A percentile compares a stretch with the other conserved stretches of the same genome.
Conservation (phyloP, 441 rosid species). For the Breynia disticha region DNA sequence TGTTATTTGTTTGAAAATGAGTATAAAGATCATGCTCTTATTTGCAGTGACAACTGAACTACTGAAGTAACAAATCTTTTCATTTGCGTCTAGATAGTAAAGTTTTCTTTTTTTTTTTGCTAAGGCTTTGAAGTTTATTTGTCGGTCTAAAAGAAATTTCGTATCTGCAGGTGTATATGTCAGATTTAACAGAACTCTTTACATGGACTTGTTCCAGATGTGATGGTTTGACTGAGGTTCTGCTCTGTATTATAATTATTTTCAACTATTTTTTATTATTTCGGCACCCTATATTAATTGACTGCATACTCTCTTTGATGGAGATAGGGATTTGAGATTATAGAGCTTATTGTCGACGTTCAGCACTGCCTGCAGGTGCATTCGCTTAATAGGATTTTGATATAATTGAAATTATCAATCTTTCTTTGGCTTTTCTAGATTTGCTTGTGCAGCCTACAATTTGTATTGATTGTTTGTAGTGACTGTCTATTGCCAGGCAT, state of each 20-base stretch:
- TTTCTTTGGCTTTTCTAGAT: not conserved
- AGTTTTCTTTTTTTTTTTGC: not conserved
- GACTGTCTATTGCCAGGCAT: conserved; percentile 39
- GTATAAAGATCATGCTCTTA: no score
- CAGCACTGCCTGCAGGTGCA: conserved; percentile 78
- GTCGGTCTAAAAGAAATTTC: conserved; percentile 15
- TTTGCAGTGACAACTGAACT: no score
- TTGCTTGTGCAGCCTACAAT: not conserved
- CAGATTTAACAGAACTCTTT: conserved; percentile 69
- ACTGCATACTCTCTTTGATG: conserved; percentile 14
- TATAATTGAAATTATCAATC: conserved; percentile 1
- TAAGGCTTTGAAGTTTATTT: not conserved
- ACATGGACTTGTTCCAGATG: conserved; percentile 87
- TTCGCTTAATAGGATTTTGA: conserved; percentile 5
- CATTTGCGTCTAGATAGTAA: no score
- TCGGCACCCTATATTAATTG: not conserved
- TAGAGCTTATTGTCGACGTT: conserved; percentile 70
- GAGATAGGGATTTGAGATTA: conserved; percentile 74
- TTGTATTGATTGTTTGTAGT: not conserved
- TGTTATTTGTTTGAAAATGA: no score
- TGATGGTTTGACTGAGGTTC: conserved; percentile 58
- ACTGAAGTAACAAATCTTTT: no score
- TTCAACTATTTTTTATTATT: conserved; percentile 4
- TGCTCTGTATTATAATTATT: conserved; percentile 1
- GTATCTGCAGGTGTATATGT: conserved; percentile 58